Evolutionary conservation across 306 rosid genomes (phyloP), one percentile per base, ranked within the genome.

Genomic region (Pterocarpus macrocarpus): DNA sequence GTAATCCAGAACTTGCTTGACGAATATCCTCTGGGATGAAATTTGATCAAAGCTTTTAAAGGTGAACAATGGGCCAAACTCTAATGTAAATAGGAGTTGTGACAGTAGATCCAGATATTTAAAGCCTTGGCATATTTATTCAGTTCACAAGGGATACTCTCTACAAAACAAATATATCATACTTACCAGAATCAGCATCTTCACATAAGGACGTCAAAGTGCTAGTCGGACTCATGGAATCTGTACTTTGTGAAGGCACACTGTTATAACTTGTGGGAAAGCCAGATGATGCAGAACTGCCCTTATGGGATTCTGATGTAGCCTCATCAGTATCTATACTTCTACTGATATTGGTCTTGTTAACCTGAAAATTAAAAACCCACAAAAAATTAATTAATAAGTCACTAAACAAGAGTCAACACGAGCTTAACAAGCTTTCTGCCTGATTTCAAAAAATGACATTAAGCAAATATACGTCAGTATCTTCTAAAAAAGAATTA

Each of bases 161-260:
- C 76, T 80, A 69, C 66, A 15, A 82, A 79, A 79, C 70, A 83
- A 67, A 32, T 41, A 85, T 66, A 71, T 56, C 64, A 76, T 47
- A 81, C 64, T 73, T 82, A 94, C 98, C 98, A 50, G 91, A 87
- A 86, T 94, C 98, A 71, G 89, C 94, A 85, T 94, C 98, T 89
- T 94, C 98, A 75, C 87, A 91, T 34, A 87, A 80, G 30, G 98
- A 91, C 36, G 98, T 84, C 83, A 85, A 68, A 70, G 89, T 86
- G 80, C 97, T 94, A 78, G 88, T 90, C 77, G 97, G 93, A 82
- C 97, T 94, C 84, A 88, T 86, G 84, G 91, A 68, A 84, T 91
- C 98, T 41, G 83, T 79, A 82, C 86, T 87, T 84, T 87, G 81
- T 39, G 91, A 89, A 77, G 92, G 89, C 61, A 80, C 75, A 56